Conservation (phyloP, 163 green algal species). For the Picocystis sp. region DNA sequence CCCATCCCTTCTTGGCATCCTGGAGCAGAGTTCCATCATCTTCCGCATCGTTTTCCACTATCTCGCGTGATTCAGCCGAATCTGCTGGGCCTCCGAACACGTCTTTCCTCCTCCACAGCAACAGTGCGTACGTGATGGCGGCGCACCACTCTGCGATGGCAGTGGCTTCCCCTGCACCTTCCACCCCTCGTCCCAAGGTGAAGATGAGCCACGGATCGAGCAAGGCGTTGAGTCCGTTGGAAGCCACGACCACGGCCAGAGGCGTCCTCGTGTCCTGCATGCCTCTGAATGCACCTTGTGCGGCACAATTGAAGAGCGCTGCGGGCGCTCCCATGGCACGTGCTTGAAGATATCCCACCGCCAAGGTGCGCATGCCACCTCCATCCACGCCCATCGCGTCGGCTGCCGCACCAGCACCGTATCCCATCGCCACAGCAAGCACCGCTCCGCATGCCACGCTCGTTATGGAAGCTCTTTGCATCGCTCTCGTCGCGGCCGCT, state of each 20-base stretch:
- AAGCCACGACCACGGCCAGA: constrained; percentile 31
- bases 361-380: constrained; percentile 18
- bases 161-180: constrained; percentile 37
- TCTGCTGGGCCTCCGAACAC: constrained; percentile 17
- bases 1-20: not conserved
- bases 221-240: constrained; percentile 39
- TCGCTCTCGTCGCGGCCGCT: constrained; percentile 8
- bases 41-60: constrained; percentile 10
- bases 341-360: constrained; percentile 29
- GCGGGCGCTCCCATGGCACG: constrained; percentile 36
- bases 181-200: constrained; percentile 29
- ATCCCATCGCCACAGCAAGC: constrained; percentile 24
- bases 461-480: constrained; percentile 1
- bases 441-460: constrained; percentile 22
- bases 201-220: constrained; percentile 41
- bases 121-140: constrained; percentile 24
- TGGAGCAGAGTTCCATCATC: not conserved
- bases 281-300: constrained; percentile 36
- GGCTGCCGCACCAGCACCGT: constrained; percentile 17
- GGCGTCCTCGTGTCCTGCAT: constrained; percentile 43
- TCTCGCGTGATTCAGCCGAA: not conserved
- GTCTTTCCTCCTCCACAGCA: constrained; percentile 22
- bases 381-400: constrained; percentile 34
- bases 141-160: constrained; percentile 31
- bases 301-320: constrained; percentile 34